These are phyloP conservation scores for Candida adriatica DNA, from an alignment of 805 yeast genomes.

Conservation along the genomic window DNA sequence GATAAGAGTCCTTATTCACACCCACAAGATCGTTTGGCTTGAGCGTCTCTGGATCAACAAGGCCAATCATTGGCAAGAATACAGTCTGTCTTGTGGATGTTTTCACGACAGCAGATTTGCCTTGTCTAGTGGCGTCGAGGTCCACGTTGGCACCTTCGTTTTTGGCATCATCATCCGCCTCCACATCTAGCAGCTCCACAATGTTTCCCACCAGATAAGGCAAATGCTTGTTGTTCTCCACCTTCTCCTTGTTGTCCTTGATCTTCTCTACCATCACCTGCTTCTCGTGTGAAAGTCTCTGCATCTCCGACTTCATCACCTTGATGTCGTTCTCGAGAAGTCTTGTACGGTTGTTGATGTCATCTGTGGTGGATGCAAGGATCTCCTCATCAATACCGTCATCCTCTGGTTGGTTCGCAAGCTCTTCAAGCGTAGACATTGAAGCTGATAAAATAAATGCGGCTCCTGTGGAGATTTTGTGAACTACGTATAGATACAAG, in stretches of 20 bases:
- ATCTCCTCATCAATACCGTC: conserved; percentile 71
- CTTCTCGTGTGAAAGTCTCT: conserved; percentile 87
- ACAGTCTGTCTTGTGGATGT: conserved; percentile 98
- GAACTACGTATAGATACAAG: too few relatives aligned
- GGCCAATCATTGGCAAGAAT: conserved; percentile 89
- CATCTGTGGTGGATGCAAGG: conserved; percentile 67
- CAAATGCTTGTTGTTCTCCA: conserved; percentile 88
- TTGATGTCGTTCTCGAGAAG: conserved; percentile 91
- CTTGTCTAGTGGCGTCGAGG: conserved; percentile 81
- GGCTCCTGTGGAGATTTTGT: conserved; percentile 75
- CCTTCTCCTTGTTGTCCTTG: conserved; percentile 93
- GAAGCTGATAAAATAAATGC: conserved; percentile 58
- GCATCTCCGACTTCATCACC: conserved; percentile 87
- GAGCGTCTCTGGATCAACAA: conserved; percentile 84
- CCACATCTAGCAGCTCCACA: conserved; percentile 86
- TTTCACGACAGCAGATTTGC: conserved; percentile 97
- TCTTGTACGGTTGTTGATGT: conserved; percentile 78
- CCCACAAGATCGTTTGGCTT: conserved; percentile 98
- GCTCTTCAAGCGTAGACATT: conserved; percentile 84
- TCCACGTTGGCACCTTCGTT: conserved; percentile 93
- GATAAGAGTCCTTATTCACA: conserved; percentile 93
- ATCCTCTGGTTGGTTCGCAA: conserved; percentile 44
- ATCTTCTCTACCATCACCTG: conserved; percentile 88
- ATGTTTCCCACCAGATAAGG: conserved; percentile 97
- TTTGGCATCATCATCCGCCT: conserved; percentile 73